These are phyloP conservation scores for Neofusicoccum ribis DNA, from an alignment of 2,329 filamentous ascomycete genomes.

Conservation along the genomic window DNA sequence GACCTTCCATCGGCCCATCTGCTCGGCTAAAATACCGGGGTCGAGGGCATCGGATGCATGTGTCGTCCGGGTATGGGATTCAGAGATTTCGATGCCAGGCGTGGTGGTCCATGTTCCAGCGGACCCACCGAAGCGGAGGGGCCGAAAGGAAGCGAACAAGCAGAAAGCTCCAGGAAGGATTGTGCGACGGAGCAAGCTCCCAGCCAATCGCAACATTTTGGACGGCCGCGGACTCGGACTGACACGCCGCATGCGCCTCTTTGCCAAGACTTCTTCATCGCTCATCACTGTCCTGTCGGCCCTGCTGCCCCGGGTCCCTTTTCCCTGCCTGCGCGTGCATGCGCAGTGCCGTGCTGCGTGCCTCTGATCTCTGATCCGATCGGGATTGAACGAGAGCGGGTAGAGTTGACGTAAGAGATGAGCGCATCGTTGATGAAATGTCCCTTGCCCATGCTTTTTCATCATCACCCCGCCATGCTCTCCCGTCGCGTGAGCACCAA, in stretches of 20 bases:
- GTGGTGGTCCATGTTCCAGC: not conserved
- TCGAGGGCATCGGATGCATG: not conserved
- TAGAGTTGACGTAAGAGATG: conserved; percentile 2
- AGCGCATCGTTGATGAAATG: not conserved
- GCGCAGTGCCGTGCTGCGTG: not conserved
- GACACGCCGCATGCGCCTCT: not conserved
- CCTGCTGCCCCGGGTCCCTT: not conserved
- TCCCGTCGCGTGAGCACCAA: not conserved
- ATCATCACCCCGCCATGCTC: not conserved
- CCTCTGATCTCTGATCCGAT: not conserved
- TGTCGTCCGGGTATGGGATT: not conserved
- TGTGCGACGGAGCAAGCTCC: not conserved
- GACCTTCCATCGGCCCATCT: conserved; percentile 8
- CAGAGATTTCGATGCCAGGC: conserved; percentile 4
- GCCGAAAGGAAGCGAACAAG: conserved; percentile 1
- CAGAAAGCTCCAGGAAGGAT: not conserved
- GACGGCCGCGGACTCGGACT: not conserved
- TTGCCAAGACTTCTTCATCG: conserved; percentile 3
- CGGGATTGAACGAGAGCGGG: not conserved
- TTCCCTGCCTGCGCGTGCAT: not conserved
- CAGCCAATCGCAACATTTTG: not conserved
- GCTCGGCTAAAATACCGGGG: conserved; percentile 1
- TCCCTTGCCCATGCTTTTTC: not conserved
- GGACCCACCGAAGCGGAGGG: conserved; percentile 2
- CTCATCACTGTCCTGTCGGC: not conserved